Percentiles rank a stretch among this genome's conserved stretches.
Conservation (phyloP, 2,329 filamentous ascomycete species). For the Bertia moriformis region DNA sequence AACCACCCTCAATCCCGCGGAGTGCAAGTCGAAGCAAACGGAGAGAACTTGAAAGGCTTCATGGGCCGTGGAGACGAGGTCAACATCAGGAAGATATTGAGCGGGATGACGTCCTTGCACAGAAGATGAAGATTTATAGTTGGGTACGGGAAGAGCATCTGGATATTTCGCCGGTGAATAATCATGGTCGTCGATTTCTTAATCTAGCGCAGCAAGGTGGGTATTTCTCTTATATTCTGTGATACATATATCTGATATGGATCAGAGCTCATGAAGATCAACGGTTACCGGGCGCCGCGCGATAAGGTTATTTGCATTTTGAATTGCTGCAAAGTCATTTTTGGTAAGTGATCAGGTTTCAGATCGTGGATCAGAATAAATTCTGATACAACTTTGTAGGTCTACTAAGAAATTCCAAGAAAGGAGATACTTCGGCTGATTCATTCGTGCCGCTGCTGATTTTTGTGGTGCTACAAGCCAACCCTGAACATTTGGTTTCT, state of each 20-base stretch:
- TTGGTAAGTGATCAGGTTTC: conserved; percentile 35
- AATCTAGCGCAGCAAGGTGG: conserved; percentile 51
- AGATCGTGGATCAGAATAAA: no score
- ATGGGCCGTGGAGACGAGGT: conserved; percentile 48
- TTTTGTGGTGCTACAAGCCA: conserved; percentile 59
- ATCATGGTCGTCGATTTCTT: conserved; percentile 55
- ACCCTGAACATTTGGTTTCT: conserved; percentile 59
- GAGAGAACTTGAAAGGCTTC: conserved; percentile 32
- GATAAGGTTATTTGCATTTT: conserved; percentile 67
- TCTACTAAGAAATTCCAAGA: conserved; percentile 46
- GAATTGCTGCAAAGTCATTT: conserved; percentile 69
- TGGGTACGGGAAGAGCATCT: conserved; percentile 62
- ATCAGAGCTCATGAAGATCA: conserved; percentile 56
- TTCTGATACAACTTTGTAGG: conserved; percentile 22
- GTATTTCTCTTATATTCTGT: conserved; percentile 1
- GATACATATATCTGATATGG: conserved; percentile 8
- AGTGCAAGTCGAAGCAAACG: conserved; percentile 28
- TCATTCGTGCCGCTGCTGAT: conserved; percentile 59
- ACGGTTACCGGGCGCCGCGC: conserved; percentile 57
- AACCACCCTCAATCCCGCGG: conserved; percentile 34
- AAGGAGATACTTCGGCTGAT: conserved; percentile 59
- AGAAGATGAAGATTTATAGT: conserved; percentile 63
- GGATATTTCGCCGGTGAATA: conserved; percentile 53
- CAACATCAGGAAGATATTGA: conserved; percentile 69
- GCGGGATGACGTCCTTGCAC: conserved; percentile 56